Evolutionary conservation across 352 stramenopile species (phyloP).

Genomic region (Peronospora belbahrii): DNA sequence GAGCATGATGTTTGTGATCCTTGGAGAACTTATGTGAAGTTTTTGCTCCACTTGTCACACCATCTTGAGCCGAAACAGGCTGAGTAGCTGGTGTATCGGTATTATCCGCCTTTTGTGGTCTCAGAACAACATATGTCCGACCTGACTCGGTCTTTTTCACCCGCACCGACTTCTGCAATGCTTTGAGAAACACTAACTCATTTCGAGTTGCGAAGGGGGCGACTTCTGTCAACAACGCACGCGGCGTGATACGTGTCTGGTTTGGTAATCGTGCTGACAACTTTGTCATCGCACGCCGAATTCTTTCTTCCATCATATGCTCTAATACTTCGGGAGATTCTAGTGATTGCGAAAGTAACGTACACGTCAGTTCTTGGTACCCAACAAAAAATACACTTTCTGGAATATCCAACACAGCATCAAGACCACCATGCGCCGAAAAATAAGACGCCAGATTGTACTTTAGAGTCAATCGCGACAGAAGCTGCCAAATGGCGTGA

Average conservation of each 20-base stretch:
- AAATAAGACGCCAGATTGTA: slow-evolving; percentile 70
- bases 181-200: slow-evolving; percentile 68
- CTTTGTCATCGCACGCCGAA: slow-evolving; percentile 68
- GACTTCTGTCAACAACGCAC: slow-evolving; percentile 74
- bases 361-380: slow-evolving; percentile 68
- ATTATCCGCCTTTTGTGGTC: slow-evolving; percentile 20
- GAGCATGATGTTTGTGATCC: slow-evolving; percentile 54
- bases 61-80: slow-evolving; percentile 7
- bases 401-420: slow-evolving; percentile 48
- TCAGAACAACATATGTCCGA: slow-evolving; percentile 64
- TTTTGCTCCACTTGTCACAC: slow-evolving; percentile 24
- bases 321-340: slow-evolving; percentile 81
- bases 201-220: slow-evolving; percentile 61
- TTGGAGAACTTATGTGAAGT: slow-evolving; percentile 49
- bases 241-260: slow-evolving; percentile 78
- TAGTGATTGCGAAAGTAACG: slow-evolving; percentile 61
- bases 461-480: slow-evolving; percentile 57
- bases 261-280: slow-evolving; percentile 56
- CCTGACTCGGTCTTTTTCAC: slow-evolving; percentile 80
- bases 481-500: slow-evolving; percentile 69
- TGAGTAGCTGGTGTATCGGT: slow-evolving; percentile 8
- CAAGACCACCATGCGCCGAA: slow-evolving; percentile 39
- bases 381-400: slow-evolving; percentile 41
- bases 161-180: slow-evolving; percentile 53
- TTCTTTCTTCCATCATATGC: slow-evolving; percentile 84